Base-by-base conservation (phyloP, 176 grass and related monocot species). In the Phyllostachys edulis region DNA sequence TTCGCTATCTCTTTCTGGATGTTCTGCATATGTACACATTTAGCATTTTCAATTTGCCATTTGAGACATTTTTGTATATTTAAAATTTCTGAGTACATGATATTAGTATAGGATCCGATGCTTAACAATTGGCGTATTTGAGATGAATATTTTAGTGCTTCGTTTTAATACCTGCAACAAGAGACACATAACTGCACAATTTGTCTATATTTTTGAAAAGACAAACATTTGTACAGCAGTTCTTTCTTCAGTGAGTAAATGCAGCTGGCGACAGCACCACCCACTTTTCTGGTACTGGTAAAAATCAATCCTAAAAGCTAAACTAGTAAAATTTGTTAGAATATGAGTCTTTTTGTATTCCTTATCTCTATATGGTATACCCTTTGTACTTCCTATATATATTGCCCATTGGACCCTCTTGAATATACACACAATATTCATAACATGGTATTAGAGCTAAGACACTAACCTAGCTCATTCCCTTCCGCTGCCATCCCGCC, bases 51-150 rank as follows among this genome's bases (percentile, higher is more conserved):
- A 70, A 49, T 60, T 14, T 51, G 62, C 40, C 11, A 85, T 62
- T 52, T 32, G 34, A 68, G 34, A 45, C 50, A 18, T 34, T 45
- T 52, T 80, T 37, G 27, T 50, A 18, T 54, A 49, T 80, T 70
- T 21, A 70, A 47, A 85, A 17, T 69, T 63, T 32, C 15, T 77
- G 21, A 77, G 79, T 63, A 42, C 47, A 75, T 40, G 32, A 70
- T 40, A 62, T 47, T 78, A 77, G 24, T 66, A n/a, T 69, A 45
- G 2, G 21, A 32, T 16, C 50, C 3, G 32, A 39, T 40, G 49
- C 81, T 72, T 78, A 63, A 45, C 3, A 10, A 80, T 38, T 27
- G 21, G 20, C 23, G 40, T 54, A 81, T 18, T 79, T 56, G 8
- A 4, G 5, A 32, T 70, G 40, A 57, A 47, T 47, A 32, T 42